Conservation (phyloP, 2,329 filamentous ascomycete genomes). For the Colletotrichum coccodes region DNA sequence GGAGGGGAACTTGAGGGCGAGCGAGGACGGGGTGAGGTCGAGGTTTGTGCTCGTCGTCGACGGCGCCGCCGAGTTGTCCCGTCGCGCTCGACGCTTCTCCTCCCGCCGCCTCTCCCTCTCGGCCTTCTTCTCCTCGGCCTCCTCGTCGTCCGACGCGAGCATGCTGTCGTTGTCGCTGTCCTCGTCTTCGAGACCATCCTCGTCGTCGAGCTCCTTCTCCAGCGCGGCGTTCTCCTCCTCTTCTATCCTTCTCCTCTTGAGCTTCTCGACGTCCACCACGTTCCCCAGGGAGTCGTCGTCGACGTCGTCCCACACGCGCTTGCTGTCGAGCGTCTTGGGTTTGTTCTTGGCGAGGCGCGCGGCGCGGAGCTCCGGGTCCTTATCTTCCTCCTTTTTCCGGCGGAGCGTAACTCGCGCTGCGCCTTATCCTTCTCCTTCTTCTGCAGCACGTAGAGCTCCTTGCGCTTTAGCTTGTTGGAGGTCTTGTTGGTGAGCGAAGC, state of each 20-base stretch:
- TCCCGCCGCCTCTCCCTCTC: conserved; percentile 42
- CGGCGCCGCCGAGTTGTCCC: conserved; percentile 63
- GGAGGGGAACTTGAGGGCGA: conserved; percentile 70
- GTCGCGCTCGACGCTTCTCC: conserved; percentile 46
- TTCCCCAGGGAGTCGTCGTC: conserved; percentile 67
- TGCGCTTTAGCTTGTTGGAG: conserved; percentile 82
- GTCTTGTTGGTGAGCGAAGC: conserved; percentile 55
- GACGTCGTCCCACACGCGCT: conserved; percentile 88
- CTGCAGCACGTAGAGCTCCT: conserved; percentile 80
- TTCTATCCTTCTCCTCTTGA: conserved; percentile 67
- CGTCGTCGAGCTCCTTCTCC: conserved; percentile 44
- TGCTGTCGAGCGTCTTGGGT: conserved; percentile 84
- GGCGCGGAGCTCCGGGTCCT: conserved; percentile 79
- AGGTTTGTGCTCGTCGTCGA: conserved; percentile 73
- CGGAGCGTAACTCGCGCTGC: conserved; percentile 79
- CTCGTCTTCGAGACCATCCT: conserved; percentile 55
- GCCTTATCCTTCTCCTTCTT: conserved; percentile 81
- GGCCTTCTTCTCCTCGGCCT: conserved; percentile 55
- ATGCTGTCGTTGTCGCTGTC: conserved; percentile 75
- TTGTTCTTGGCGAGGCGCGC: conserved; percentile 82
- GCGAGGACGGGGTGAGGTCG: conserved; percentile 69
- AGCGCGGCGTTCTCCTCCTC: conserved; percentile 59
- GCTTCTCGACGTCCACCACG: conserved; percentile 67
- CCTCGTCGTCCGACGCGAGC: conserved; percentile 72
- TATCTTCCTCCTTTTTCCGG: conserved; percentile 85